Evolutionary conservation across 78 protist genomes (phyloP).

Genomic region (Diacronema lutheri): DNA sequence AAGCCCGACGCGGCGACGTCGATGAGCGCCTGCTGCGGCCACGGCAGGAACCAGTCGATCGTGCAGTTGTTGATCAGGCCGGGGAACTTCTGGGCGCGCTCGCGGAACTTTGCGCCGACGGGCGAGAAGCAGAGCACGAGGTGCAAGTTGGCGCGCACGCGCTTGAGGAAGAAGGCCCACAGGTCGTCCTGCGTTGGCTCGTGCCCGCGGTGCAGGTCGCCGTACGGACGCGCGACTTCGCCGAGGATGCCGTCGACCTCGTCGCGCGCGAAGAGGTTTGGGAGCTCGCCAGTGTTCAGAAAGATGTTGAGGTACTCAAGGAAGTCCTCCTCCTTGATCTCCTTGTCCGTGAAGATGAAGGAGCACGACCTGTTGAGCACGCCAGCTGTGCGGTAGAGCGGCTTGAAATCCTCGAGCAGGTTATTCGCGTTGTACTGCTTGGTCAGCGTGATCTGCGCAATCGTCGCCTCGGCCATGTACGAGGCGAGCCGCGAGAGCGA

Average conservation of each 20-base stretch:
- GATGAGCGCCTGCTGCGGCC: conserved; percentile 81
- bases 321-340: conserved; percentile 81
- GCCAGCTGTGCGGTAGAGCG: conserved; percentile 69
- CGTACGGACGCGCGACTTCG: background rate
- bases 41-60: conserved; percentile 85
- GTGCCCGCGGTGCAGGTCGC: conserved; percentile 8
- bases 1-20: conserved; percentile 62
- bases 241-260: conserved; percentile 66
- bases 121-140: conserved; percentile 86
- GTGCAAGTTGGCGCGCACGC: conserved; percentile 78
- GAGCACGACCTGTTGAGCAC: conserved; percentile 39
- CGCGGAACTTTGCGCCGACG: conserved; percentile 76
- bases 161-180: conserved; percentile 66
- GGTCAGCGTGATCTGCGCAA: conserved; percentile 55
- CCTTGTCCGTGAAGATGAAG: conserved; percentile 80
- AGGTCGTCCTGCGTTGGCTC: conserved; percentile 62
- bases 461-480: conserved; percentile 53
- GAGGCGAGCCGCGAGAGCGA: conserved; percentile 76
- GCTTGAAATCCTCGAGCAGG: conserved; percentile 76
- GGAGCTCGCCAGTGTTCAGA: conserved; percentile 73
- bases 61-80: conserved; percentile 73
- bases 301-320: conserved; percentile 81
- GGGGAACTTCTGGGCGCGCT: conserved; percentile 77
- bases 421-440: conserved; percentile 63
- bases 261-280: conserved; percentile 74